Evolutionary conservation across 1,284 basidiomycete species (phyloP), one percentile per base, ranked within the genome.

Genomic region (Salmacisia buchloeana): DNA sequence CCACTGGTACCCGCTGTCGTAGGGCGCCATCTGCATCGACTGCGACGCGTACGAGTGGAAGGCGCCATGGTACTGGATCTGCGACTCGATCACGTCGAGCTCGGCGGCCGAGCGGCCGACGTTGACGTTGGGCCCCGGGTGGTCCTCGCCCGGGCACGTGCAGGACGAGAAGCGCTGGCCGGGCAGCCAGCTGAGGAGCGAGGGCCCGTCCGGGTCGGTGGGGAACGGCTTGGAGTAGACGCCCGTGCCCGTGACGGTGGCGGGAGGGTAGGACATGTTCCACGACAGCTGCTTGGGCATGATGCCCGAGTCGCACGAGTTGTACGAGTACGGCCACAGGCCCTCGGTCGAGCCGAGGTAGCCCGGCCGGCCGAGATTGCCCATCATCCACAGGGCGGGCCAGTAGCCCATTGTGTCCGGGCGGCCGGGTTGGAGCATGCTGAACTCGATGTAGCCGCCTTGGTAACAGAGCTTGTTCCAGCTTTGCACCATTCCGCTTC

Each of bases 401-500:
- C 66, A 68, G 57, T 68, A 68, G 3, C 66, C 66, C 18, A 21
- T 29, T 9, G 64, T 63, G 15, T 38, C 18, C 9, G 36, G 58
- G 9, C 54, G 43, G 4, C 67, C 67, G 1, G 67, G 67, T 36
- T 60, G 64, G 25, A 63, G 45, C 46, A 64, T 61, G 31, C 60
- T 61, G 31, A 63, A 68, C 52, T 69, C 65, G 41, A 69, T 63
- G 60, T 69, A 69, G 9, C 65, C 65, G 35, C 65, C 63, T n/a
- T 61, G 52, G 38, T 57, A 62, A 52, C 60, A 62, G 39, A 79
- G 72, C 62, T 79, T 79, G 71, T 79, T 79, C 77, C 77, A 79
- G 1, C 69, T 70, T 63, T 77, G 75, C 10, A 79, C 62, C 77
- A 78, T 78, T 13, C 77, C 77, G 1, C 71, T 73, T 2, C 70